phyloP scores from a whole-genome alignment of 441 rosid species.

The Eruca vesicaria region DNA sequence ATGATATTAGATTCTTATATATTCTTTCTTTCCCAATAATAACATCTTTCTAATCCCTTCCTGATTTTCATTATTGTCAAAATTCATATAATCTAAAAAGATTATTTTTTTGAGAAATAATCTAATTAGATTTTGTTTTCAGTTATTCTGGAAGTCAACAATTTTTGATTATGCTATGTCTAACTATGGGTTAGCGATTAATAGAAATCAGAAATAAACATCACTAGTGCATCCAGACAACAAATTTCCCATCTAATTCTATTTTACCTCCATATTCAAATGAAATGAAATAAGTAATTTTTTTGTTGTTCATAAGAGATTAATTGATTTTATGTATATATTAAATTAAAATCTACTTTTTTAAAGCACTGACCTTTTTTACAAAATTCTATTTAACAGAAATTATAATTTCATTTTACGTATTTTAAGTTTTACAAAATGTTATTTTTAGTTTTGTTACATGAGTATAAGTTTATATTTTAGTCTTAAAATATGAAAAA shows the following conservation, averaged over 20 bases:
- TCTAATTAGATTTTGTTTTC: not conserved
- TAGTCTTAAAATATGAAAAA: too few species aligned
- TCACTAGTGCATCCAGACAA: not conserved
- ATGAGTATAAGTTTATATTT: too few species aligned
- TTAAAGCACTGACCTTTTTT: too few species aligned
- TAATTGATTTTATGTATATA: too few species aligned
- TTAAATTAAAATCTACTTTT: too few species aligned
- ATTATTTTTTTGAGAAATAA: too few species aligned
- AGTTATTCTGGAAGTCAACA: not conserved
- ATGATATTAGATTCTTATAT: not conserved
- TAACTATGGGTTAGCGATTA: not conserved
- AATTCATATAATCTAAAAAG: not conserved
- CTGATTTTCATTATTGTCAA: not conserved
- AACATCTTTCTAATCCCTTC: not conserved
- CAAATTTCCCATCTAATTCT: not conserved
- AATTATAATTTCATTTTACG: too few species aligned
- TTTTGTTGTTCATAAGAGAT: not conserved
- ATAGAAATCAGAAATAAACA: not conserved
- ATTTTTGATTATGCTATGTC: not conserved
- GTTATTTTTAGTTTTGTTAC: too few species aligned
- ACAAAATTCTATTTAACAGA: too few species aligned
- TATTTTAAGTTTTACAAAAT: too few species aligned
- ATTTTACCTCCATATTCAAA: not conserved
- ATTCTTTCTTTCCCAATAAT: not conserved
- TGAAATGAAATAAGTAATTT: not conserved